Evolutionary conservation across 2,329 filamentous ascomycete species (phyloP).

Genomic region (Myriosclerotinia duriaeana): DNA sequence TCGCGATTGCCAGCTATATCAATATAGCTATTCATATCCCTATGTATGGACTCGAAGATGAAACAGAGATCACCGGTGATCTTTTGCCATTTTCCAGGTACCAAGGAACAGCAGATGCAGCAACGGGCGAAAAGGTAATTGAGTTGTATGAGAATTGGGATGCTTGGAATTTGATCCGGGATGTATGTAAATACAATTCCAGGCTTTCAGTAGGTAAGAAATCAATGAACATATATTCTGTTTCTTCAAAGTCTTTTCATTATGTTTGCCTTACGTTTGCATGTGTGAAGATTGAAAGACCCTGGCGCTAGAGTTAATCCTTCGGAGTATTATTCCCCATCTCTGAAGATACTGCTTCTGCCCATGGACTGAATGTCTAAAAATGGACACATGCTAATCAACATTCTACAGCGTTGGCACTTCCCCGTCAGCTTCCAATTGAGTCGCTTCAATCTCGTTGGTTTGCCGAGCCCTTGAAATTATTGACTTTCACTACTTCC

Average conservation of each 20-base stretch:
- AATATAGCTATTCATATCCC: conserved; percentile 79
- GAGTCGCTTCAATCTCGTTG: conserved; percentile 63
- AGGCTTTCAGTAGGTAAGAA: conserved; percentile 80
- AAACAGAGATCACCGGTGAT: conserved; percentile 42
- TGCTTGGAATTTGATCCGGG: conserved; percentile 85
- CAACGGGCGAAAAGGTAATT: conserved; percentile 48
- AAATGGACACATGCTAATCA: conserved; percentile 28
- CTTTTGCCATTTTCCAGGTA: conserved; percentile 38
- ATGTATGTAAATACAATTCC: conserved; percentile 78
- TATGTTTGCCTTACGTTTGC: not conserved
- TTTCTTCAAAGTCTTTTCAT: not conserved
- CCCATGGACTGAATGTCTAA: not conserved
- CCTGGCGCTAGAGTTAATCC: conserved; percentile 30
- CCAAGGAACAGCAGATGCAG: conserved; percentile 41
- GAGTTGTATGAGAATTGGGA: conserved; percentile 86
- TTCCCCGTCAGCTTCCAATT: conserved; percentile 60
- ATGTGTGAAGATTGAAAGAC: conserved; percentile 26
- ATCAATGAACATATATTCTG: conserved; percentile 36
- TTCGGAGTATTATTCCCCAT: conserved; percentile 33
- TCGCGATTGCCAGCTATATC: conserved; percentile 72
- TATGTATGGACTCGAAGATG: conserved; percentile 72
- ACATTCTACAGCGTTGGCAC: conserved; percentile 45
- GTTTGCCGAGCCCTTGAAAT: conserved; percentile 68
- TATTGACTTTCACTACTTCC: conserved; percentile 54
- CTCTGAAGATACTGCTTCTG: conserved; percentile 38